Base-by-base conservation (phyloP, 2,329 filamentous ascomycete genomes). In the Apiospora pterosperma region DNA sequence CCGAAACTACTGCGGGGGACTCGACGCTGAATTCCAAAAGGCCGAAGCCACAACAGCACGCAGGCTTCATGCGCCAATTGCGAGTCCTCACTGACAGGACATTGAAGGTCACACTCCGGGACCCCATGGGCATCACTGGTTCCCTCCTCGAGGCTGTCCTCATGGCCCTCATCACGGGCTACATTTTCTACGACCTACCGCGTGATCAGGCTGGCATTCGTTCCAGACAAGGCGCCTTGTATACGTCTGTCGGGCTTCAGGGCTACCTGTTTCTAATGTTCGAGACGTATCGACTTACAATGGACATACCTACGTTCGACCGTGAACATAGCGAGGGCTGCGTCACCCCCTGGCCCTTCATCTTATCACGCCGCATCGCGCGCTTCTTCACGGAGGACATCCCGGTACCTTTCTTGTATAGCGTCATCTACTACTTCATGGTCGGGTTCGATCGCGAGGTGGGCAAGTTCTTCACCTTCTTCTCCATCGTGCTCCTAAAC, bases 391-490 rank as follows among this genome's bases (percentile, higher is more conserved):
- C 90, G 0, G 91, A 94, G 72, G 91, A 93, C 71, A 72, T 93
- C 0, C 89, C 90, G 0, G 90, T 92, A 1, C 91, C 91, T 0
- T 82, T 92, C 19, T 74, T 92, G 4, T 93, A 90, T 71, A 88
- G 88, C 6, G 77, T 88, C 2, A 89, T 93, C 8, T 89, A 88
- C 72, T 94, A 93, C 75, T 93, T 92, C 74, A 92, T 93, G 89
- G 86, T 88, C 7, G 90, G 90, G 0, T 92, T 93, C 69, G 86
- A 91, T 59, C 80, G 83, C 3, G 84, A 88, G 10, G 85, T 83
- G 0, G 76, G 72, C 1, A 86, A 90, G 63, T 93, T 93, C 75
- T 88, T 94, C 65, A 88, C 84, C 0, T 94, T 93, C 77, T 90
- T 93, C 68, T 80, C 83, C 3, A 81, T 93, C 41, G 84, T 88